Evolutionary conservation across 2,329 filamentous ascomycete genomes (phyloP), one percentile per base, ranked within the genome.

Genomic region (Exophiala phaeomuriformis): DNA sequence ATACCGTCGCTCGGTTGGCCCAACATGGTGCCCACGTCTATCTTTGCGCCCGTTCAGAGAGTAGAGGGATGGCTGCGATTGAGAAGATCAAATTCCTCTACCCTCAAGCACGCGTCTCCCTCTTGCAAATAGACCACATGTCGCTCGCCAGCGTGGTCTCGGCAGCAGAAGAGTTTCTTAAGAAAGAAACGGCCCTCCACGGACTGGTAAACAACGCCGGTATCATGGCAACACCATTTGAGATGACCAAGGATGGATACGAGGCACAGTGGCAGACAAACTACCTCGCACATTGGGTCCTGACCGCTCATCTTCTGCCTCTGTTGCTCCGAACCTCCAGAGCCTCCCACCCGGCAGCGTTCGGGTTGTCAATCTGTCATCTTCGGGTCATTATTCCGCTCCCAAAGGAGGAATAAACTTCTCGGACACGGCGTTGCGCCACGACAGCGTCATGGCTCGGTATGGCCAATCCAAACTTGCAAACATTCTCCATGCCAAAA

Each of bases 381-480:
- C 71, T 4, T 45, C 35, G 6, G 67, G 58, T 33, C 61, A 65
- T 48, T 36, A 51, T n/a, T 29, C 60, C 48, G 51, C 50, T 30
- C 63, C 63, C 49, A 55, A 51, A 28, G 60, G 62, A 7, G 69
- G 70, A 19, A 68, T 74, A 32, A 52, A 67, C 3, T 70, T 68
- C 49, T 66, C 54, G 4, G 51, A 62, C 35, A 53, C 55, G 3
- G 28, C 45, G 2, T 50, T 49, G 28, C 73, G 71, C 48, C 29
- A 51, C 28, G 46, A 39, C 37, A 42, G 52, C 39, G 65, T 63
- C 5, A 71, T 68, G 65, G 27, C 52, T 3, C 71, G 75, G 29
- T 79, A 80, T 63, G 75, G 73, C 5, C 69, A 74, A 44, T 71
- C 68, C 32, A 79, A 79, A 57, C 68, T 79, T 4, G 74, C 75